Evolutionary conservation across 208 protist species (phyloP).

Genomic region (Phytomonas sp.): DNA sequence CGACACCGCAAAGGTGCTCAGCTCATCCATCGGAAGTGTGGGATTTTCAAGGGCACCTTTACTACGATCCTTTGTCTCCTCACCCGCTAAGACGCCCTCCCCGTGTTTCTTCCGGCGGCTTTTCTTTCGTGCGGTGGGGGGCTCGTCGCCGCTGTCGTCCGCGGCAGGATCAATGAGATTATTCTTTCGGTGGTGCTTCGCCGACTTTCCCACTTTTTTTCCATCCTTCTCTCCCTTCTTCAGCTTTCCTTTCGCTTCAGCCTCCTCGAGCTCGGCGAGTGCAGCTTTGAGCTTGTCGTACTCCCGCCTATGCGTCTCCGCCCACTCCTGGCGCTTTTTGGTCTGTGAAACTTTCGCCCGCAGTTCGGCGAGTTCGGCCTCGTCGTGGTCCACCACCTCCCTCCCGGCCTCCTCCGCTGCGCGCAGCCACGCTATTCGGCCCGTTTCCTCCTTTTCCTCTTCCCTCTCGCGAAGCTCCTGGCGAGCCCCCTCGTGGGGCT

Average conservation of each 20-base stretch:
- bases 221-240: constrained; percentile 7
- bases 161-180: not conserved
- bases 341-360: constrained; percentile 17
- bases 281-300: constrained; percentile 23
- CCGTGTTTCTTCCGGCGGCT: not conserved
- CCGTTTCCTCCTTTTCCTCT: not conserved
- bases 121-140: not conserved
- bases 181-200: not conserved
- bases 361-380: constrained; percentile 39
- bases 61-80: not conserved
- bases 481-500: constrained; percentile 13
- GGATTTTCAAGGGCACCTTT: too few species aligned
- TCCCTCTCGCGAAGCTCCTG: constrained; percentile 6
- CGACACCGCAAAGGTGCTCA: too few species aligned
- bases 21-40: too few species aligned
- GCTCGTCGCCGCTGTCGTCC: not conserved
- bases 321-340: constrained; percentile 8
- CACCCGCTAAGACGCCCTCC: constrained; percentile 4
- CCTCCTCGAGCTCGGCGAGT: constrained; percentile 13
- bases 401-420: not conserved
- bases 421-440: not conserved
- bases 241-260: constrained; percentile 12
- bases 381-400: constrained; percentile 37
- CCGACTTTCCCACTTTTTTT: not conserved
- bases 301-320: constrained; percentile 22